A percentile compares a stretch with the other conserved stretches of the same genome.
Conservation (phyloP, 192 early-diverging fungal genomes). For the Podila horticola region DNA sequence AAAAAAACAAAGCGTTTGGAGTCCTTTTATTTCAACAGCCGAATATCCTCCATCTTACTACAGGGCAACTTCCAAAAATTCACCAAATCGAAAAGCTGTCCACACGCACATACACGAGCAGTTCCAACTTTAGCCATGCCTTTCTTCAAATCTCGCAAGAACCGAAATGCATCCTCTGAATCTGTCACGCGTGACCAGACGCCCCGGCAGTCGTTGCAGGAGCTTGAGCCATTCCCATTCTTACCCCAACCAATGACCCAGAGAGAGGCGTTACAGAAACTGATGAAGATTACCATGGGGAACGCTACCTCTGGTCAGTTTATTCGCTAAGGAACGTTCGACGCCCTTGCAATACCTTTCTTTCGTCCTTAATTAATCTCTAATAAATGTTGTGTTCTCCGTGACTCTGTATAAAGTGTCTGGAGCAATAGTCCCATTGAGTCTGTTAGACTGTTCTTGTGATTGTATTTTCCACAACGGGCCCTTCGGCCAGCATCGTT, state of each 20-base stretch:
- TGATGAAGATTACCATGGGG: slow-evolving; percentile 11
- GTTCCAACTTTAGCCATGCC: not conserved
- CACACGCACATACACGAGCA: not conserved
- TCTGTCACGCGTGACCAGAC: slow-evolving; percentile 9
- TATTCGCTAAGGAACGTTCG: slow-evolving; percentile 15
- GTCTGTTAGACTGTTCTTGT: no score
- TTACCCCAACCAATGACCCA: slow-evolving; percentile 16
- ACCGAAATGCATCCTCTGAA: not conserved
- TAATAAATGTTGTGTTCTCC: no score
- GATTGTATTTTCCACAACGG: no score
- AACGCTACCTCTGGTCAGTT: slow-evolving; percentile 21
- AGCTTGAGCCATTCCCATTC: not conserved
- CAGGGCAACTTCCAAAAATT: no score
- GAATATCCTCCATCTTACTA: not conserved
- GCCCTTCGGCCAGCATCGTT: no score
- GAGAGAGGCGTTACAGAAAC: slow-evolving; percentile 6
- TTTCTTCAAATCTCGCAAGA: slow-evolving; percentile 5
- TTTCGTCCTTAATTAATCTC: no score
- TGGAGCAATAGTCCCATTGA: no score
- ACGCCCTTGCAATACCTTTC: no score
- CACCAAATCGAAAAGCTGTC: no score
- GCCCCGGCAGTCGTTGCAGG: slow-evolving; percentile 27
- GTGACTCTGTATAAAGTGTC: no score
- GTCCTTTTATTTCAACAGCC: not conserved
- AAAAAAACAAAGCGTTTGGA: no score